Evolutionary conservation across 1,284 basidiomycete species (phyloP).

Genomic region (Inonotus obliquus): DNA sequence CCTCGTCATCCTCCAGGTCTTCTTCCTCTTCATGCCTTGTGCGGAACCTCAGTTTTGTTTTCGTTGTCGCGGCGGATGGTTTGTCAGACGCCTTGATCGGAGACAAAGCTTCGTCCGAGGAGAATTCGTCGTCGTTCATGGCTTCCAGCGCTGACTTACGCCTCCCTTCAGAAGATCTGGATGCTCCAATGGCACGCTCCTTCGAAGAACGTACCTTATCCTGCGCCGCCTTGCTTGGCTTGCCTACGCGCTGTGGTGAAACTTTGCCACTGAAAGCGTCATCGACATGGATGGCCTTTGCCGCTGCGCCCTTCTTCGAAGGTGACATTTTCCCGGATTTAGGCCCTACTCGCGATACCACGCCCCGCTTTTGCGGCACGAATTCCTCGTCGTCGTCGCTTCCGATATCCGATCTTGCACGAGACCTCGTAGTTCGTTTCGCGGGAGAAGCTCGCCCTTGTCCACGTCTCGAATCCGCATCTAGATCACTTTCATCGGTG

Average conservation of each 20-base stretch:
- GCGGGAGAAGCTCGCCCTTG: conserved; percentile 34
- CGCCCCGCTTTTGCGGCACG: neutral
- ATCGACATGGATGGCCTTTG: neutral
- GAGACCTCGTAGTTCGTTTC: conserved; percentile 27
- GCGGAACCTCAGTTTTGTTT: too few species aligned
- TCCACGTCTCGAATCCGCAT: conserved; percentile 43
- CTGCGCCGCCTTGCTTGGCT: neutral
- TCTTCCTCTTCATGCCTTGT: too few species aligned
- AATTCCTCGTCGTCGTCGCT: neutral
- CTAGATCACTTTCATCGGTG: neutral
- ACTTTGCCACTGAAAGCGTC: neutral
- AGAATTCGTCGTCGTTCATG: neutral
- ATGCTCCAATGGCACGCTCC: too few species aligned
- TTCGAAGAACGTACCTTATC: neutral
- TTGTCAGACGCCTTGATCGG: neutral
- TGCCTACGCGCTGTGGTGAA: neutral
- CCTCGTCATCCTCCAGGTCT: conserved; percentile 1
- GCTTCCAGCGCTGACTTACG: neutral
- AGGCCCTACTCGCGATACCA: neutral
- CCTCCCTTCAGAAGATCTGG: neutral
- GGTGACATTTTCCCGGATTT: neutral
- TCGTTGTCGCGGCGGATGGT: too few species aligned
- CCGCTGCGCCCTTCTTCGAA: neutral
- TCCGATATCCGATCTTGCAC: neutral
- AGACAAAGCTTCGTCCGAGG: conserved; percentile 5